Percentiles rank a stretch among this genome's conserved stretches.
These are phyloP conservation scores for Jacaranda copaia DNA, from an alignment of 257 asterid species.

Conservation along the genomic window DNA sequence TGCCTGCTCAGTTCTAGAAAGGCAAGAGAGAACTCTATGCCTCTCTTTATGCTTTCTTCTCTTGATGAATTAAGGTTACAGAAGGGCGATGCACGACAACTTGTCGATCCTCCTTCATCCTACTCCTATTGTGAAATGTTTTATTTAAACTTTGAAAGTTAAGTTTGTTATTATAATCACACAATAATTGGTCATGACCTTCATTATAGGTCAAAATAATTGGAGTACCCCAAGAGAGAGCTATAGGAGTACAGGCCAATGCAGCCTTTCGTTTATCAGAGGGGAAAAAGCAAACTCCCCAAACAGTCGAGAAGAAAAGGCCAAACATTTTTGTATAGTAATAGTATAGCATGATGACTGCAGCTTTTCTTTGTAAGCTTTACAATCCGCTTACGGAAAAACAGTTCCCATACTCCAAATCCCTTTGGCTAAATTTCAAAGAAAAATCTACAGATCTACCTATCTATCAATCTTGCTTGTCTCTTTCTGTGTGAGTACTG, in stretches of 20 bases:
- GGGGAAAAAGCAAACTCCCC: neutral
- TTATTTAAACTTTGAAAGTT: too few relatives aligned
- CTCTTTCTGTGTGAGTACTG: neutral
- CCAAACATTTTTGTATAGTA: neutral
- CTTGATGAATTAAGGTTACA: too few relatives aligned
- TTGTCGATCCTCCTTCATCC: too few relatives aligned
- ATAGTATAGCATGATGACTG: conserved; percentile 6
- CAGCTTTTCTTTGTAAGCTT: conserved; percentile 34
- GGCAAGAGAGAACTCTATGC: too few relatives aligned
- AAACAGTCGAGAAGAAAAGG: conserved; percentile 17
- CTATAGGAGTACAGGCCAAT: neutral
- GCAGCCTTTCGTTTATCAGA: conserved; percentile 36
- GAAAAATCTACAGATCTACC: neutral
- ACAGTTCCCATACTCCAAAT: neutral
- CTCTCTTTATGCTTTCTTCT: too few relatives aligned
- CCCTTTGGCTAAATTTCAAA: conserved; percentile 10
- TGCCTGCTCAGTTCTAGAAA: too few relatives aligned
- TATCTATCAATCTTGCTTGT: conserved; percentile 15
- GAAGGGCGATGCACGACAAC: too few relatives aligned
- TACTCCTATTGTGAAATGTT: too few relatives aligned
- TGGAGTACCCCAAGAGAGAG: too few relatives aligned
- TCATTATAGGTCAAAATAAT: too few relatives aligned
- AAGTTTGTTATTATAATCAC: too few relatives aligned
- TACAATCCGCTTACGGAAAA: conserved; percentile 38
- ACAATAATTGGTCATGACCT: too few relatives aligned